phyloP scores from a whole-genome alignment of 164 flowering plant genomes.

The Stephania cephalantha region DNA sequence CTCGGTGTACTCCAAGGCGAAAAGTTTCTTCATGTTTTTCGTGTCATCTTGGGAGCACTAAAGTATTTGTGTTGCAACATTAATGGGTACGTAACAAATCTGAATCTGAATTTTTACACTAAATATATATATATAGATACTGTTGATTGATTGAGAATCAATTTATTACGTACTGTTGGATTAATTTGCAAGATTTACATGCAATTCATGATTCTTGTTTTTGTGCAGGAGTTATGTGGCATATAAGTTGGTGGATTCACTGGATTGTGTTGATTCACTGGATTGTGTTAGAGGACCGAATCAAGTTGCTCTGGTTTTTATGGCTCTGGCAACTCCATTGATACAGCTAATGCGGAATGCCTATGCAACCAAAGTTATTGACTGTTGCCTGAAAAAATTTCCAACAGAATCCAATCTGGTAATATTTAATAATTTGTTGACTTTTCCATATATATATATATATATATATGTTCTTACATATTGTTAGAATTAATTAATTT shows the following conservation, averaged over 20 bases:
- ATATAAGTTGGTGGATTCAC: conserved; percentile 29
- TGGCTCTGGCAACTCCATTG: conserved; percentile 14
- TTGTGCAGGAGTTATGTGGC: conserved; percentile 29
- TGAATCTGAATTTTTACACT: neutral
- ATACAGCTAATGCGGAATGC: conserved; percentile 8
- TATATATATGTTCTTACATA: too few species aligned
- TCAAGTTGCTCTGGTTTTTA: conserved; percentile 17
- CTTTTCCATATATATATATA: neutral
- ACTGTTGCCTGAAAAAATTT: conserved; percentile 24
- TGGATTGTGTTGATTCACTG: conserved; percentile 8
- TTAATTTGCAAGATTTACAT: too few species aligned
- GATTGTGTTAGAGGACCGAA: conserved; percentile 10
- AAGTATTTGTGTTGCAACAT: conserved; percentile 41
- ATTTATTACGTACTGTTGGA: neutral
- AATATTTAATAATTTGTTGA: neutral
- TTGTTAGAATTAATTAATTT: too few species aligned
- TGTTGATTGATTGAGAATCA: conserved; percentile 3
- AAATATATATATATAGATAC: too few species aligned
- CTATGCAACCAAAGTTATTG: conserved; percentile 37
- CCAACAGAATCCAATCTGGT: conserved; percentile 25
- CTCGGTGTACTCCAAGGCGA: too few species aligned
- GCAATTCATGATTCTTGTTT: neutral
- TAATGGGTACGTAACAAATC: conserved; percentile 44
- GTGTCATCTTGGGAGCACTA: conserved; percentile 18
- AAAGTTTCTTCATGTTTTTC: neutral